phyloP scores from a whole-genome alignment of 179 eudicot genomes.

The Pouteria campechiana region DNA sequence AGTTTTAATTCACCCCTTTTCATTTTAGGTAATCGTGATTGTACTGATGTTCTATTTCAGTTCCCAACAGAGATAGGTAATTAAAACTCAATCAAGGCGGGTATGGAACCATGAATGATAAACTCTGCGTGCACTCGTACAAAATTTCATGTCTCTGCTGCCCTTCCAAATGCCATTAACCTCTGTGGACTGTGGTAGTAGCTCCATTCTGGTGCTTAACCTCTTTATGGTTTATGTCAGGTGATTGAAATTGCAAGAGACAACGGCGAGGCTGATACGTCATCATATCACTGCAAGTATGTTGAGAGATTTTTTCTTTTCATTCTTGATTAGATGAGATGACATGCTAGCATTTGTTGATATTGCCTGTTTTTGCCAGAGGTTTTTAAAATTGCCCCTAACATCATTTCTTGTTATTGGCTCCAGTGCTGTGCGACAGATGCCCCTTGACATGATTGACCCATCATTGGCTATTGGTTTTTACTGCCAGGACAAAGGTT shows the following conservation, averaged over 20 bases:
- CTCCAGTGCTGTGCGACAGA: slow-evolving; percentile 56
- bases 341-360: not conserved
- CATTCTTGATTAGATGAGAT: not conserved
- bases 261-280: slow-evolving; percentile 66
- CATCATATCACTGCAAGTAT: slow-evolving; percentile 94
- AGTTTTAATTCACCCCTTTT: no score
- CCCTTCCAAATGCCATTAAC: no score
- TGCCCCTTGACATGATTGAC: slow-evolving; percentile 72
- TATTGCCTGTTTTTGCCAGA: not conserved
- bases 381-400: not conserved
- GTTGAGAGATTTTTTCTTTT: slow-evolving; percentile 2
- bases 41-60: no score
- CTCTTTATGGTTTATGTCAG: no score
- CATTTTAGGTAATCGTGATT: no score
- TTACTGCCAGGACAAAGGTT: slow-evolving; percentile 80
- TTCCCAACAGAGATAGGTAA: no score
- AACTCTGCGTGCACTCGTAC: no score
- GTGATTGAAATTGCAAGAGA: slow-evolving; percentile 45
- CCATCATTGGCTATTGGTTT: slow-evolving; percentile 85
- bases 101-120: no score
- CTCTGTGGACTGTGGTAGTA: no score
- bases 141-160: no score
- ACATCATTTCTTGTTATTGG: not conserved
- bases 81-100: no score
- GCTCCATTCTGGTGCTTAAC: no score